A percentile compares a stretch with the other conserved stretches of the same genome.
These are phyloP conservation scores for Colletotrichum sojae DNA, from an alignment of 2,329 filamentous ascomycete genomes.

Conservation along the genomic window DNA sequence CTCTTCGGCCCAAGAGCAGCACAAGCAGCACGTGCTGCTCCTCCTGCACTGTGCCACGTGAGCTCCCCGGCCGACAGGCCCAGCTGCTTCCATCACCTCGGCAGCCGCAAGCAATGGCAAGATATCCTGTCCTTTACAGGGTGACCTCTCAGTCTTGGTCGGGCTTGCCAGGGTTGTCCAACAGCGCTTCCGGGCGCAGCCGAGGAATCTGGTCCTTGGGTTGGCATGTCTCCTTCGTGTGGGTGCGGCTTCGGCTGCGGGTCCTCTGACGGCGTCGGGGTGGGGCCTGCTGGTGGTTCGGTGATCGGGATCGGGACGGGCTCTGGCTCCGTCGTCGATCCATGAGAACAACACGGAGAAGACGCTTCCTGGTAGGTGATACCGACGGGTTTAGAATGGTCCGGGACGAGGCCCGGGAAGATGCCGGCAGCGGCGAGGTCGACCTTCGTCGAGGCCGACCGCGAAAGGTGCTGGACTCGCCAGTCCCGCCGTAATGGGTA, in stretches of 20 bases:
- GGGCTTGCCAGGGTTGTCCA: constrained; percentile 26
- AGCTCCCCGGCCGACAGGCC: neutral
- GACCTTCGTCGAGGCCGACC: constrained; percentile 58
- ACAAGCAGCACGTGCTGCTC: neutral
- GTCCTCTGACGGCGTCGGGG: constrained; percentile 54
- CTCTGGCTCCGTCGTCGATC: constrained; percentile 61
- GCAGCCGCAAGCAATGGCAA: neutral
- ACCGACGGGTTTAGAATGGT: constrained; percentile 48
- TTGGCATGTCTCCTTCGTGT: constrained; percentile 27
- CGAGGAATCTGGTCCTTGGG: constrained; percentile 25
- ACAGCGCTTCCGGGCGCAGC: constrained; percentile 26
- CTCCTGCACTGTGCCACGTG: too few relatives aligned
- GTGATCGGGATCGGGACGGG: constrained; percentile 56
- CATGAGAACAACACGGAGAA: constrained; percentile 58
- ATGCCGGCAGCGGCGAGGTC: constrained; percentile 51
- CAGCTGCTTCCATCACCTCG: neutral
- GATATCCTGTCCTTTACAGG: neutral
- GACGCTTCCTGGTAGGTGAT: constrained; percentile 58
- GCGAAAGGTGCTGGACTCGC: constrained; percentile 60
- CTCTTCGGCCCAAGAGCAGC: neutral
- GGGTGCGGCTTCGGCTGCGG: constrained; percentile 54
- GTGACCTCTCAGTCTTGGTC: constrained; percentile 12
- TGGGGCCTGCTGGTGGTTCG: constrained; percentile 49
- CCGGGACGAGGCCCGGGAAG: constrained; percentile 52
- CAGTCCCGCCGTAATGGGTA: constrained; percentile 54